A percentile compares a stretch with the other conserved stretches of the same genome.
Evolutionary conservation across 1,139 yeast genomes (phyloP).

Genomic region (Blastobotrys persicus): DNA sequence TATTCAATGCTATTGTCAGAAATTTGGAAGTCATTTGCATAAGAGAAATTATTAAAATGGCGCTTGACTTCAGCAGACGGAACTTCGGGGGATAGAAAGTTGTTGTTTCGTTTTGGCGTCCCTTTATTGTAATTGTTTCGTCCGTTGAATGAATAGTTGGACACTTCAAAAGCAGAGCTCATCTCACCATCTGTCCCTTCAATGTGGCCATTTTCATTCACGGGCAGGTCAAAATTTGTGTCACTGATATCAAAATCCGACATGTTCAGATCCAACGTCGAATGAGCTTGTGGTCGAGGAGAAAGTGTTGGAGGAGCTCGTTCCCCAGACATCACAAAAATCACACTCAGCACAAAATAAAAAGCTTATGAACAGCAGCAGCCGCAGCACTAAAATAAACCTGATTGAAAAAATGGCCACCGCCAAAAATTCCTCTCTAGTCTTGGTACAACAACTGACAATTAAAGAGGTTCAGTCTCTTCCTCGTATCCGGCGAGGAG

Average conservation of each 20-base stretch:
- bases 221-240: constrained; percentile 14
- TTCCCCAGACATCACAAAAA: background rate
- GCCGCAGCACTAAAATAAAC: background rate
- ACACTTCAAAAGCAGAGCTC: background rate
- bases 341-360: background rate
- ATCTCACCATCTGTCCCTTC: constrained; percentile 2
- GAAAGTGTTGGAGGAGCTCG: background rate
- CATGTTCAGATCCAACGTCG: constrained; percentile 14
- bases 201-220: background rate
- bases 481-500: background rate
- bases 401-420: no score
- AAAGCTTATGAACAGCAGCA: background rate
- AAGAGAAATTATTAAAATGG: constrained; percentile 28
- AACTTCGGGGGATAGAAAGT: constrained; percentile 26
- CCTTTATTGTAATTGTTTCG: background rate
- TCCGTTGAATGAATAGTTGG: background rate
- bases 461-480: background rate
- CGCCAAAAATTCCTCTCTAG: no score
- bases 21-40: constrained; percentile 14
- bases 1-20: constrained; percentile 22
- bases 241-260: constrained; percentile 18
- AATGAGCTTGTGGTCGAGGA: constrained; percentile 15
- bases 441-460: background rate
- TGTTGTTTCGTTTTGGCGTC: constrained; percentile 10
- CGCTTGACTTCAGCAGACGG: constrained; percentile 23